Evolutionary conservation across 2,329 filamentous ascomycete genomes (phyloP).

Genomic region (Verticillium dahliae): DNA sequence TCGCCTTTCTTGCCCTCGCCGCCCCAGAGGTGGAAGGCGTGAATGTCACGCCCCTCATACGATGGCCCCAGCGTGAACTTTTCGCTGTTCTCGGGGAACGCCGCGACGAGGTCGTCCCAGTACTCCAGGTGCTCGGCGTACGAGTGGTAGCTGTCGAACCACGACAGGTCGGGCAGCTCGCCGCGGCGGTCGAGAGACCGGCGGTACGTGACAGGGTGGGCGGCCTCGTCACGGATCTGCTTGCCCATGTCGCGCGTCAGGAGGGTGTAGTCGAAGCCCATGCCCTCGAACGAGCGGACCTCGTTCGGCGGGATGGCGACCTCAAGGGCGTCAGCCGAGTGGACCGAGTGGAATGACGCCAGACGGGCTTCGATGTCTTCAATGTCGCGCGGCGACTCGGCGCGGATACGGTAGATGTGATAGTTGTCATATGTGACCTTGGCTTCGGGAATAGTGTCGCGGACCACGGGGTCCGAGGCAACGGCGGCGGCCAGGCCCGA

Average conservation of each 20-base stretch:
- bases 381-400: conserved; percentile 9
- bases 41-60: conserved; percentile 43
- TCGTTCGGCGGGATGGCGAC: conserved; percentile 23
- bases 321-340: conserved; percentile 20
- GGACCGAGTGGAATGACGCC: conserved; percentile 14
- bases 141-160: conserved; percentile 47
- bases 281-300: conserved; percentile 17
- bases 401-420: conserved; percentile 20
- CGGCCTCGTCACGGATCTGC: conserved; percentile 19
- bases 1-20: conserved; percentile 25
- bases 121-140: conserved; percentile 46
- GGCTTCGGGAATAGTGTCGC: not conserved
- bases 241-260: conserved; percentile 20
- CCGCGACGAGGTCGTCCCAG: conserved; percentile 35
- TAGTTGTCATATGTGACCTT: conserved; percentile 23
- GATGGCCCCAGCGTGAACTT: conserved; percentile 36
- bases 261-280: conserved; percentile 17
- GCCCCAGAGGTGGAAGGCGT: conserved; percentile 49
- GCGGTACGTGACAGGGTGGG: conserved; percentile 15
- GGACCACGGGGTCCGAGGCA: not conserved
- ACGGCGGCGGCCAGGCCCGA: not conserved
- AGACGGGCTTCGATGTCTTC: conserved; percentile 12
- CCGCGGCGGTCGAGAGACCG: conserved; percentile 12
- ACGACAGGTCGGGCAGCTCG: conserved; percentile 30
- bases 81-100: conserved; percentile 38